phyloP scores from a whole-genome alignment of 2,329 filamentous ascomycete genomes.

The Podosphaera aphanis region DNA sequence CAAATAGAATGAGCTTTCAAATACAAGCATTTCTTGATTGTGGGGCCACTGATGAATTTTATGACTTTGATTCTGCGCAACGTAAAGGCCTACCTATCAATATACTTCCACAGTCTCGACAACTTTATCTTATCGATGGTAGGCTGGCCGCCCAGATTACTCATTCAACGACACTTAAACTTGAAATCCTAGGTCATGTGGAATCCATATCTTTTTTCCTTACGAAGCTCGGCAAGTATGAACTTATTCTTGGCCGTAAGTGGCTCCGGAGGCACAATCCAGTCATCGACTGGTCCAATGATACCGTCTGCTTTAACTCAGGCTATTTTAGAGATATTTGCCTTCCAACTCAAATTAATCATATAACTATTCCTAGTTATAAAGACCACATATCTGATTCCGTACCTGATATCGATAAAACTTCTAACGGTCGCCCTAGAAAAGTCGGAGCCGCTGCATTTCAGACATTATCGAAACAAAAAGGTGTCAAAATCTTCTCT shows the following conservation, averaged over 20 bases:
- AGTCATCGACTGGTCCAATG: neutral
- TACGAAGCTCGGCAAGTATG: neutral
- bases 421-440: neutral
- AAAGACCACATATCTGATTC: neutral
- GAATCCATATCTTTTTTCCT: neutral
- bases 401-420: neutral
- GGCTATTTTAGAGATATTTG: neutral
- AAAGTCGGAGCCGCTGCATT: neutral
- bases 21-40: constrained; percentile 1
- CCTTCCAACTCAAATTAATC: neutral
- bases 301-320: neutral
- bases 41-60: constrained; percentile 1
- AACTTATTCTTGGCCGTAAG: neutral
- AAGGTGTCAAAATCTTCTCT: neutral
- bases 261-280: neutral
- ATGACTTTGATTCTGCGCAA: constrained; percentile 1
- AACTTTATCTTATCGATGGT: neutral
- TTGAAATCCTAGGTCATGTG: neutral
- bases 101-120: neutral
- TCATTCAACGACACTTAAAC: neutral
- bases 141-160: neutral
- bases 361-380: neutral
- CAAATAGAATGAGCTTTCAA: neutral
- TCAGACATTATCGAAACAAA: neutral
- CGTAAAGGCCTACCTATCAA: neutral